Evolutionary conservation across 257 asterid species (phyloP).

Genomic region (Solanum verrucosum): DNA sequence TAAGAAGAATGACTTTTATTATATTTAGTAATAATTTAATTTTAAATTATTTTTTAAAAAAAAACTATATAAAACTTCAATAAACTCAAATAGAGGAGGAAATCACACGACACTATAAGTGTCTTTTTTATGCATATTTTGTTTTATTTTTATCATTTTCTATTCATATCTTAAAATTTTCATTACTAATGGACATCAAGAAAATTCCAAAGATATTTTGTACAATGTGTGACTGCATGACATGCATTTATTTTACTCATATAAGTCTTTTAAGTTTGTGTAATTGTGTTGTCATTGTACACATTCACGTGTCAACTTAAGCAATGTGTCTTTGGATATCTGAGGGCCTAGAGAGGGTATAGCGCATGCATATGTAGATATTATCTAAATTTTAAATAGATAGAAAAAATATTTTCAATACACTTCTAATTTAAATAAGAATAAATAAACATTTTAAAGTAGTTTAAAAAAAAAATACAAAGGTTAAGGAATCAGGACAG

Average conservation of each 20-base stretch:
- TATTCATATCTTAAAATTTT: no score
- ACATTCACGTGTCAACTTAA: not conserved
- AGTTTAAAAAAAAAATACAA: no score
- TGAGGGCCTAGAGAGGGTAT: not conserved
- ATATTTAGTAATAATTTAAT: no score
- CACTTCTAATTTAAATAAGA: rapidly evolving
- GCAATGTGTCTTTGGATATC: not conserved
- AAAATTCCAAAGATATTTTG: not conserved
- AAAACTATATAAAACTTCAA: no score
- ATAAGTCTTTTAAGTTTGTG: not conserved
- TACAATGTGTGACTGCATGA: not conserved
- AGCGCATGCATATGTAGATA: not conserved
- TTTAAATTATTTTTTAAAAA: no score
- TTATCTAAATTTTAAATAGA: not conserved
- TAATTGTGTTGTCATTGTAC: not conserved
- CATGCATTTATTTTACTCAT: not conserved
- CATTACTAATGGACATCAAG: not conserved
- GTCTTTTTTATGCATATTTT: no score
- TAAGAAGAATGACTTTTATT: no score
- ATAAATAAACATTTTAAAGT: no score
- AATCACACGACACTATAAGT: no score
- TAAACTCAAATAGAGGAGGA: no score
- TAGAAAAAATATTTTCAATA: not conserved
- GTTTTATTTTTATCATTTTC: no score
- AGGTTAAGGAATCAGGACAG: no score